Conservation (phyloP, 176 grass and related monocot genomes). For the Avena sativa region DNA sequence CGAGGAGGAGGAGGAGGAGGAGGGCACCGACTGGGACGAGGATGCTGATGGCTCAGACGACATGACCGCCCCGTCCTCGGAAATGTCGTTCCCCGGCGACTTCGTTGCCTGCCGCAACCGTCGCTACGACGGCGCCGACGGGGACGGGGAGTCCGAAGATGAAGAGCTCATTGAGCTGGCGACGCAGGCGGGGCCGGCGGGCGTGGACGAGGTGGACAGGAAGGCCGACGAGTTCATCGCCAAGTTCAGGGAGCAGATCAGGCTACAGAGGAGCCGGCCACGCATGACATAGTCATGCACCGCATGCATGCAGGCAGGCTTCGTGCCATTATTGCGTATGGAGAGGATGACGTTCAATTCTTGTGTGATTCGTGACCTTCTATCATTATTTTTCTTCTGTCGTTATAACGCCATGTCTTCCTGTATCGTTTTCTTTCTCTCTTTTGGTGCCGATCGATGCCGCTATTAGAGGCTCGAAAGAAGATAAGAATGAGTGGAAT, state of each 20-base stretch:
- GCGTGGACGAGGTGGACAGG: constrained; percentile 77
- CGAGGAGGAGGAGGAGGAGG: constrained; percentile 34
- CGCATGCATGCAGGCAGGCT: background rate
- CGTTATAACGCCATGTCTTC: background rate
- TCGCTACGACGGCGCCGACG: background rate
- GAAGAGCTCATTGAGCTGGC: constrained; percentile 59
- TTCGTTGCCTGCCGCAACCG: constrained; percentile 19
- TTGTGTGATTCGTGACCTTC: background rate
- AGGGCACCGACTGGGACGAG: constrained; percentile 47
- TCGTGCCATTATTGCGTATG: constrained; percentile 1
- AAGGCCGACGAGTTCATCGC: constrained; percentile 97
- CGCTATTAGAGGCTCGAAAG: constrained; percentile 25
- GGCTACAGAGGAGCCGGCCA: constrained; percentile 56
- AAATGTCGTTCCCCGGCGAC: constrained; percentile 32
- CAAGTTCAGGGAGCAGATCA: constrained; percentile 92
- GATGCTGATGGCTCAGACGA: constrained; percentile 21
- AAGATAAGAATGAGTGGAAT: background rate
- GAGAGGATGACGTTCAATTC: constrained; percentile 4
- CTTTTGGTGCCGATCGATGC: background rate
- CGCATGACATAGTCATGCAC: background rate
- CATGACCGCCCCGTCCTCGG: constrained; percentile 30
- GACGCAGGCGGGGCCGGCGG: constrained; percentile 24
- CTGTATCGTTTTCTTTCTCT: constrained; percentile 47
- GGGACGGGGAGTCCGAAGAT: constrained; percentile 34
- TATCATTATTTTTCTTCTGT: constrained; percentile 9